phyloP scores from a whole-genome alignment of 306 rosid genomes.

The Abrus pulchellus region DNA sequence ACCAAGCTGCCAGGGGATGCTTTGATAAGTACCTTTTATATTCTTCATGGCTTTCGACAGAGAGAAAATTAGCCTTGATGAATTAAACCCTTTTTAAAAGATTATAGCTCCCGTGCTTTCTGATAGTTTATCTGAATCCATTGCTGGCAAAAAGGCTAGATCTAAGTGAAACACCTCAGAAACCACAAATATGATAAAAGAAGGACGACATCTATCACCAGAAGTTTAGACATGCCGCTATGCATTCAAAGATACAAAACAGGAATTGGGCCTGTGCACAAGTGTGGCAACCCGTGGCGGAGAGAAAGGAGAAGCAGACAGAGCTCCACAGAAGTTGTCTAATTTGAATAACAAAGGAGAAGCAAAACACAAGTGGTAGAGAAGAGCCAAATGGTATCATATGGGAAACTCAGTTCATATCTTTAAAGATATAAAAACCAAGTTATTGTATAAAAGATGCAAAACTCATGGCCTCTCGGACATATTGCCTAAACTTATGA shows the following conservation, averaged over 20 bases:
- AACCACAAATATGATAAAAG: constrained; percentile 3
- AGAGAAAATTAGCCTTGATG: constrained; percentile 27
- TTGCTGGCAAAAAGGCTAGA: background rate
- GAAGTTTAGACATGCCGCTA: constrained; percentile 19
- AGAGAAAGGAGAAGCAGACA: too few relatives aligned
- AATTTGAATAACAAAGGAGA: background rate
- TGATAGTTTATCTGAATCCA: constrained; percentile 25
- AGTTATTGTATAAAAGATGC: background rate
- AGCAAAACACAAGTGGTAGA: constrained; percentile 24
- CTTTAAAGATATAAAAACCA: background rate
- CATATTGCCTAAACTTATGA: constrained; percentile 30
- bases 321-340: background rate
- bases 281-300: background rate
- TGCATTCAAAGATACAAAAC: constrained; percentile 30
- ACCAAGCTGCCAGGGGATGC: background rate
- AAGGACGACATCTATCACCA: background rate
- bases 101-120: background rate
- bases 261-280: constrained; percentile 1
- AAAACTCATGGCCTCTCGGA: constrained; percentile 10
- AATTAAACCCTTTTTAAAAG: background rate
- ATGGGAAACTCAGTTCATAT: background rate
- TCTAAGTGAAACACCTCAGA: constrained; percentile 18
- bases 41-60: background rate
- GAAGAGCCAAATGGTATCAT: background rate
- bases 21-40: background rate